Percentiles rank a stretch among this genome's conserved stretches.
phyloP scores from a whole-genome alignment of 2,329 filamentous ascomycete species.

The Byssothecium circinans region DNA sequence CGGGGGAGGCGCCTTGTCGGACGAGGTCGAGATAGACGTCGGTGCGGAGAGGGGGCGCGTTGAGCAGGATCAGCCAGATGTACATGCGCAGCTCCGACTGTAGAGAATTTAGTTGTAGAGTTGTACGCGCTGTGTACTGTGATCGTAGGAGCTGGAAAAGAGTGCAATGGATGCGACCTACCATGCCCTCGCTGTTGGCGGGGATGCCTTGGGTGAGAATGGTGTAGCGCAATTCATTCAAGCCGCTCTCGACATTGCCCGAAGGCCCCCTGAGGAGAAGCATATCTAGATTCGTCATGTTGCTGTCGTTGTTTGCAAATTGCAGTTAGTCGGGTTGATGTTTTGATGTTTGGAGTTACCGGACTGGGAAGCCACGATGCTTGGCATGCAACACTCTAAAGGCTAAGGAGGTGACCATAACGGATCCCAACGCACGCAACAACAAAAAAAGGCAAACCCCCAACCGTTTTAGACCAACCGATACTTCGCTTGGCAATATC shows the following conservation, averaged over 20 bases:
- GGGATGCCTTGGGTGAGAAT: constrained; percentile 76
- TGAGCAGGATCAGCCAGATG: constrained; percentile 91
- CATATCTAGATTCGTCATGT: constrained; percentile 62
- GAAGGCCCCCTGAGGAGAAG: constrained; percentile 80
- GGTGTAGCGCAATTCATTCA: constrained; percentile 72
- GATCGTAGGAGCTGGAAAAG: not conserved
- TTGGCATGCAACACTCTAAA: too few relatives aligned
- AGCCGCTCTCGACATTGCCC: constrained; percentile 66
- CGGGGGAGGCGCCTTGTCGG: constrained; percentile 89
- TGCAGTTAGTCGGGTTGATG: constrained; percentile 5
- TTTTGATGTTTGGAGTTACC: constrained; percentile 4
- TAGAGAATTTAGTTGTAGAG: too few relatives aligned
- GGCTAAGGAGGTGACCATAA: too few relatives aligned
- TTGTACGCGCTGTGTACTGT: too few relatives aligned
- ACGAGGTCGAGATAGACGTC: constrained; percentile 88
- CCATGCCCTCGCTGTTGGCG: constrained; percentile 79
- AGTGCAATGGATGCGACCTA: constrained; percentile 40
- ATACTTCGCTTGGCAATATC: too few relatives aligned
- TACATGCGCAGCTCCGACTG: constrained; percentile 93
- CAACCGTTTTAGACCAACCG: too few relatives aligned
- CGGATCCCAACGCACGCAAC: too few relatives aligned
- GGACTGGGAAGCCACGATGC: constrained; percentile 2
- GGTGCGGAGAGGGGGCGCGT: constrained; percentile 80
- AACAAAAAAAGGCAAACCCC: too few relatives aligned
- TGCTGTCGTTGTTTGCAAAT: constrained; percentile 9